phyloP scores from a whole-genome alignment of 495 filamentous ascomycete genomes.

The Pyronema omphalodes region DNA sequence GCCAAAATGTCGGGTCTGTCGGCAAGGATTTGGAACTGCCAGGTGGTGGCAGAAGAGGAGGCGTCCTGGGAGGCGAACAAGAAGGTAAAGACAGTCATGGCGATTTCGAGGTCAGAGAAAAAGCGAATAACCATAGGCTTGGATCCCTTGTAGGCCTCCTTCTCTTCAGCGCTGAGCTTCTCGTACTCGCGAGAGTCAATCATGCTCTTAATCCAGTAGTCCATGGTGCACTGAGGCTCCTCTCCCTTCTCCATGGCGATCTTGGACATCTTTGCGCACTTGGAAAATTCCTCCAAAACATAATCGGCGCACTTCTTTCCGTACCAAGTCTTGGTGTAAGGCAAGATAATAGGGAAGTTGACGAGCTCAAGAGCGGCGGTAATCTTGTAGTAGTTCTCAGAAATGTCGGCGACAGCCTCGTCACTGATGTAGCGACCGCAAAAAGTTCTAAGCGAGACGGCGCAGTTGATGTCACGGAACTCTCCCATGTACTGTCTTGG shows the following conservation, averaged over 20 bases:
- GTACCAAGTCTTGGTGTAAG: conserved; percentile 92
- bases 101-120: conserved; percentile 83
- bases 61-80: conserved; percentile 96
- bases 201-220: conserved; percentile 79
- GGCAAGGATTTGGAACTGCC: conserved; percentile 88
- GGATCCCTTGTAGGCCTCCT: conserved; percentile 40
- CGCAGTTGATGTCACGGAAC: conserved; percentile 92
- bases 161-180: conserved; percentile 47
- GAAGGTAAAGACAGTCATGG: conserved; percentile 93
- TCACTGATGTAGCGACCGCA: conserved; percentile 90
- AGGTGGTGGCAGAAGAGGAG: conserved; percentile 78
- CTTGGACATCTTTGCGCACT: conserved; percentile 84
- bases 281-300: conserved; percentile 75
- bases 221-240: conserved; percentile 77
- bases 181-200: conserved; percentile 61
- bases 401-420: conserved; percentile 78
- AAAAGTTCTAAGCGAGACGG: conserved; percentile 86
- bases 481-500: conserved; percentile 74
- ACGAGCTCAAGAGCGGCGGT: conserved; percentile 92
- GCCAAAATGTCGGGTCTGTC: conserved; percentile 83
- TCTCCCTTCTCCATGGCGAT: conserved; percentile 83
- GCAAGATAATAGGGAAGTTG: conserved; percentile 95
- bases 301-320: conserved; percentile 90
- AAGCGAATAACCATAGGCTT: conserved; percentile 37
- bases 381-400: conserved; percentile 91